Evolutionary conservation across 1,284 basidiomycete genomes (phyloP), one percentile per base, ranked within the genome.

Genomic region (Moesziomyces sp.): DNA sequence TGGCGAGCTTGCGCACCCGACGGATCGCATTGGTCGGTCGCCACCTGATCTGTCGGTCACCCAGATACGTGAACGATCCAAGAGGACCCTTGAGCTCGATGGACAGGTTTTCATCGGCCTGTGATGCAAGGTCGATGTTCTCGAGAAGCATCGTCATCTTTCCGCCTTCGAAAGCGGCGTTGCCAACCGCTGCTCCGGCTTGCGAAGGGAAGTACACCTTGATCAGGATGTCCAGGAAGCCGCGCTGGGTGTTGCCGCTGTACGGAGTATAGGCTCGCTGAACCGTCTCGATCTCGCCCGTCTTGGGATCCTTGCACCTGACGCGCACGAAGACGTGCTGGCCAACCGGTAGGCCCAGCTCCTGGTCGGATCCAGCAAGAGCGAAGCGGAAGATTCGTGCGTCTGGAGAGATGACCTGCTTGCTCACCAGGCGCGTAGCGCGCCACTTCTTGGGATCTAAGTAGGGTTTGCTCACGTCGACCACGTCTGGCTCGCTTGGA

Each of bases 241-340:
- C 90, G 24, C 82, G 83, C 10, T 86, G 86, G 30, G 84, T 80
- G 47, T 85, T 80, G 49, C 78, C 78, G 18, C 88, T 89, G 40
- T 90, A 86, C 0, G 90, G 90, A 3, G 90, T 91, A 70, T 91
- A 91, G 0, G 89, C 89, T 26, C 89, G 85, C 71, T 90, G 89
- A 0, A 90, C 86, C 0, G 88, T 64, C 65, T 89, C 87, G 19
- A 86, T 86, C 42, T 80, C 72, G 38, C 64, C 68, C n/a, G 72
- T 63, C 57, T 88, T 86, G 10, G 86, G 86, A 18, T 83, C 47
- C 21, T 44, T 67, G 0, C 43, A 42, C 21, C 59, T 58, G 16
- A 78, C 45, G 10, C 78, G 76, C 7, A 81, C 56, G 30, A 78
- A 90, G 51, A 90, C 87, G 69, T 91, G 90, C 65, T 91, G 89